Percentiles rank a stretch among this genome's conserved stretches.
phyloP scores from a whole-genome alignment of 371 early-diverging fungal species.

The Phascolomyces articulosus region DNA sequence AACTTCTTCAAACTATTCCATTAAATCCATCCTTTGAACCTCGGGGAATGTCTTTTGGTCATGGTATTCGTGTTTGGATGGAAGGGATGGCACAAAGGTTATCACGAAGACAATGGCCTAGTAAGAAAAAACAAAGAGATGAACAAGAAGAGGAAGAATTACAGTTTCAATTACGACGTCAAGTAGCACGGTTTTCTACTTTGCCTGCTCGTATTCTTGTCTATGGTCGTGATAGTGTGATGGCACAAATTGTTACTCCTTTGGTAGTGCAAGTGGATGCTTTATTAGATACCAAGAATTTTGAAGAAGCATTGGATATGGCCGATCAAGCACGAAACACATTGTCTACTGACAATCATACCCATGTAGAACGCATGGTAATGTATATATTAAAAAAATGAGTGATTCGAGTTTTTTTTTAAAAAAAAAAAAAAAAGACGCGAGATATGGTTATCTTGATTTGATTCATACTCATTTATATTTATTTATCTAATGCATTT shows the following conservation, averaged over 20 bases:
- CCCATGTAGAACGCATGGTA: slow-evolving; percentile 47
- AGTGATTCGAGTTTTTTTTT: neutral
- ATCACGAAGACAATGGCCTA: slow-evolving; percentile 42
- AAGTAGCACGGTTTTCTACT: slow-evolving; percentile 45
- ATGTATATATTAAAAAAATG: neutral
- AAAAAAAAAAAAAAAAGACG: slow-evolving; percentile 12
- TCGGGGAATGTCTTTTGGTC: slow-evolving; percentile 52
- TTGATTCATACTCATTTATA: too few relatives aligned
- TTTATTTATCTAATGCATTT: too few relatives aligned
- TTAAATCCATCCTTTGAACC: slow-evolving; percentile 54
- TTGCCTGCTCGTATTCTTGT: slow-evolving; percentile 63
- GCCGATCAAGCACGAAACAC: slow-evolving; percentile 55
- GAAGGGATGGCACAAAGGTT: slow-evolving; percentile 37
- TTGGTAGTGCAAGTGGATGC: slow-evolving; percentile 60
- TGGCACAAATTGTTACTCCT: slow-evolving; percentile 68
- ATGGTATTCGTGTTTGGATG: slow-evolving; percentile 55
- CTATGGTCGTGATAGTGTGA: slow-evolving; percentile 62
- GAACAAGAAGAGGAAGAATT: slow-evolving; percentile 33
- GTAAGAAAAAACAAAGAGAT: slow-evolving; percentile 26
- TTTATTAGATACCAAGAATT: slow-evolving; percentile 47
- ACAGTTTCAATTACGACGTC: slow-evolving; percentile 24
- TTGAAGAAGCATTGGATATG: slow-evolving; percentile 63
- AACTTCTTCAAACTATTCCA: slow-evolving; percentile 59
- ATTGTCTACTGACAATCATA: slow-evolving; percentile 42
- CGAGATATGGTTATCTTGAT: too few relatives aligned